Evolutionary conservation across 441 rosid species (phyloP), one percentile per base, ranked within the genome.

Genomic region (Euphorbia schlechtendalii): DNA sequence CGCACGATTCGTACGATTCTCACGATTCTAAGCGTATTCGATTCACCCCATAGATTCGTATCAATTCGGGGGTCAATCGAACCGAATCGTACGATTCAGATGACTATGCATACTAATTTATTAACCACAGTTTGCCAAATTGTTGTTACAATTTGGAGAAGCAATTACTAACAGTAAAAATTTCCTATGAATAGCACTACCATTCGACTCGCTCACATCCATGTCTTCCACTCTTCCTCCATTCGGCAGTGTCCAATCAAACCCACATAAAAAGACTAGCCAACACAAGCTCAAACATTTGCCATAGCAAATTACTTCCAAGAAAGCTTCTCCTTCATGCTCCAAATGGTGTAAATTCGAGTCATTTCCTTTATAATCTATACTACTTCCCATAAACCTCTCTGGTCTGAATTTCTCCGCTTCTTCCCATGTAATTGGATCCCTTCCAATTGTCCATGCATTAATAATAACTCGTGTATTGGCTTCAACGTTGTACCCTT

Each of bases 361-460:
- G n/a, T n/a, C n/a, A n/a, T n/a, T n/a, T n/a, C n/a, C n/a, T n/a
- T n/a, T n/a, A n/a, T n/a, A n/a, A n/a, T n/a, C n/a, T n/a, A n/a
- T n/a, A n/a, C 53, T 3, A 4, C 53, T 48, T 48, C 18, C 53
- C 21, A 48, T 5, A n/a, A 48, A 48, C 53, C 22, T 48, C 53
- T 48, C 53, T 48, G 53, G 53, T 14, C 53, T 48, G 18, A 48
- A 48, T 48, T n/a, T n/a, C 21, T 48, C 53, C 3, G 8, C 6
- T 48, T 48, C 53, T 48, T 73, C 64, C 83, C 82, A 71, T 14
- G 45, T 28, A 20, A 22, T 25, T 0, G 80, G 77, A 36, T 84
- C 81, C 18, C 82, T 76, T 5, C 82, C 79, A 2, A 78, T 78
- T 22, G 78, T 82, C 82, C 81, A 80, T 24, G 66, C 73, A 59